Evolutionary conservation across 352 stramenopile genomes (phyloP).

Genomic region (Phytophthora foliorum): DNA sequence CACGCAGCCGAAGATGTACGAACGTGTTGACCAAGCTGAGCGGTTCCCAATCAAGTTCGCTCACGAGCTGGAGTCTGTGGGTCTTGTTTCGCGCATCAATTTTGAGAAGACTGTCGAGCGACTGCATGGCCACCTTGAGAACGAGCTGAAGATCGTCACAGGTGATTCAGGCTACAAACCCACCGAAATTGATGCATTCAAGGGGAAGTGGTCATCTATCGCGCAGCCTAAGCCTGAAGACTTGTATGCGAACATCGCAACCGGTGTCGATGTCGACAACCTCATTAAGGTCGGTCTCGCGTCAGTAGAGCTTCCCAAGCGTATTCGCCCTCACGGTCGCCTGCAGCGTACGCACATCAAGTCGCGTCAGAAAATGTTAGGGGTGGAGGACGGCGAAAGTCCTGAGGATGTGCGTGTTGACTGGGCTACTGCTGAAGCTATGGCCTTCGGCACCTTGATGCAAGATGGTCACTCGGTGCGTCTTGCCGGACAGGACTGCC

Average conservation of each 20-base stretch:
- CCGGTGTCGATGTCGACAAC: slow-evolving; percentile 65
- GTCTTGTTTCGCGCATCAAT: slow-evolving; percentile 61
- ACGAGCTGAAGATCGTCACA: slow-evolving; percentile 63
- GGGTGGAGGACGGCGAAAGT: slow-evolving; percentile 36
- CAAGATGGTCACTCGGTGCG: slow-evolving; percentile 86
- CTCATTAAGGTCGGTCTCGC: slow-evolving; percentile 70
- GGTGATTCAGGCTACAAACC: slow-evolving; percentile 60
- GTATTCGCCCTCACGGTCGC: slow-evolving; percentile 71
- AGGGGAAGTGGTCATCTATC: slow-evolving; percentile 75
- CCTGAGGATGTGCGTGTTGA: slow-evolving; percentile 71
- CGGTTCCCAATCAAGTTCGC: slow-evolving; percentile 82
- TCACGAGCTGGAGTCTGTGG: slow-evolving; percentile 63
- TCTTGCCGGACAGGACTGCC: slow-evolving; percentile 89
- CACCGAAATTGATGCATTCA: slow-evolving; percentile 77
- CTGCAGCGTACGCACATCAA: slow-evolving; percentile 86
- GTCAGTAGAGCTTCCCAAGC: slow-evolving; percentile 68
- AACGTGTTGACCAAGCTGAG: slow-evolving; percentile 65
- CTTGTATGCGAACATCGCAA: slow-evolving; percentile 61
- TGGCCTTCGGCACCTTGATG: slow-evolving; percentile 90
- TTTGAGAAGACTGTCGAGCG: slow-evolving; percentile 71
- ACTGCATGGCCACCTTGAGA: slow-evolving; percentile 74
- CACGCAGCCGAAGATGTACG: slow-evolving; percentile 92
- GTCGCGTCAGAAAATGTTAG: slow-evolving; percentile 77
- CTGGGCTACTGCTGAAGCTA: slow-evolving; percentile 90
- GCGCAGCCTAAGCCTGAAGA: slow-evolving; percentile 56